Percentiles rank a stretch among this genome's conserved stretches.
Conservation (phyloP, 2,329 filamentous ascomycete genomes). For the Cladosporium phlei region DNA sequence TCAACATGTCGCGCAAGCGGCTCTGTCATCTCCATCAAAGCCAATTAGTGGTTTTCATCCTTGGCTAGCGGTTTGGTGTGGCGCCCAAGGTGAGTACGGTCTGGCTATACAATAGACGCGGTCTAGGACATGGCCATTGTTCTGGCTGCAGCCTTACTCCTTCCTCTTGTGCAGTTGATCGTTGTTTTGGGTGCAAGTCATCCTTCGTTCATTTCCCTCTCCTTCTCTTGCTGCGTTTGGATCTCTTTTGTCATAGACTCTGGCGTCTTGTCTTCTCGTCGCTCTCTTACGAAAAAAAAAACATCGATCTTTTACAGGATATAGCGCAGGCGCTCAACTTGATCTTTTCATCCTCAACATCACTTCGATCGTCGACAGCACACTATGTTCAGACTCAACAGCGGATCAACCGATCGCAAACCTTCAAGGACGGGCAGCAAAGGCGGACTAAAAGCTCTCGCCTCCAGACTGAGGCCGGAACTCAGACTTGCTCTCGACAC, state of each 20-base stretch:
- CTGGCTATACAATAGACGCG: conserved; percentile 7
- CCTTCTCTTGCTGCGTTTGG: conserved; percentile 1
- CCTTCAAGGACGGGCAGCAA: conserved; percentile 4
- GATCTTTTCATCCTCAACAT: background rate
- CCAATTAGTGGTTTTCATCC: conserved; percentile 2
- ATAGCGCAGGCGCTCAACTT: conserved; percentile 13
- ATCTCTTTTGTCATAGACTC: conserved; percentile 1
- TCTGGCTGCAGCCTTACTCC: background rate
- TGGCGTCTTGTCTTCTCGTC: no score
- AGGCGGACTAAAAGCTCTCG: conserved; percentile 1
- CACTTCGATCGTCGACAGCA: background rate
- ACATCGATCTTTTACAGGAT: no score
- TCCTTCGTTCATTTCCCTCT: background rate
- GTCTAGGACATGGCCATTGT: conserved; percentile 5
- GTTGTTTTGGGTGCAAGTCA: background rate
- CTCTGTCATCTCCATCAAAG: conserved; percentile 10
- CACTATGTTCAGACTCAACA: conserved; percentile 6
- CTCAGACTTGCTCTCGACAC: conserved; percentile 52
- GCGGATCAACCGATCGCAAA: conserved; percentile 1
- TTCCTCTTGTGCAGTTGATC: background rate
- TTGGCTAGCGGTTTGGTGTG: conserved; percentile 6
- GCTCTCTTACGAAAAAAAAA: no score
- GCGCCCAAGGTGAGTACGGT: conserved; percentile 2
- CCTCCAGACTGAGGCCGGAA: conserved; percentile 11
- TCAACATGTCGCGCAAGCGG: conserved; percentile 9